Conservation (phyloP, 1,139 yeast genomes). For the Yarrowia galli region DNA sequence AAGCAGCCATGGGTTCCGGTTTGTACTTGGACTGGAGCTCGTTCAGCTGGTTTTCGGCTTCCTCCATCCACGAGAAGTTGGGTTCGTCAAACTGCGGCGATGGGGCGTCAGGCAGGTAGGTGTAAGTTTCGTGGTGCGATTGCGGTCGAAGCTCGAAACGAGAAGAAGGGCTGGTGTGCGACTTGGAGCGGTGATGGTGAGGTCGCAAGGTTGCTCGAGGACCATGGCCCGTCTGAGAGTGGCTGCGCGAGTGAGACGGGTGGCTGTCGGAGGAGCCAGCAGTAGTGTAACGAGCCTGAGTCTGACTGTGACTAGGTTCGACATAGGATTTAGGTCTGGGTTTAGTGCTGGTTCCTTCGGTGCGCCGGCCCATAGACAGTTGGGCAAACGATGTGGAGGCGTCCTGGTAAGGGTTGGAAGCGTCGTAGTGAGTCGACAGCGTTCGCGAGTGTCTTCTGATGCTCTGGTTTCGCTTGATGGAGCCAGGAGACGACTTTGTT, state of each 20-base stretch:
- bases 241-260: constrained; percentile 24
- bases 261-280: no score
- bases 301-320: not conserved
- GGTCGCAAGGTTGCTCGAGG: not conserved
- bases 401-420: constrained; percentile 23
- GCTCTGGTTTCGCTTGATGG: constrained; percentile 25
- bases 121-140: not conserved
- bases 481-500: constrained; percentile 16
- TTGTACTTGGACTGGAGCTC: constrained; percentile 8
- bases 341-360: not conserved
- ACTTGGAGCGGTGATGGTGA: constrained; percentile 25
- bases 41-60: constrained; percentile 17
- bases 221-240: not conserved
- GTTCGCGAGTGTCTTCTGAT: constrained; percentile 13
- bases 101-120: constrained; percentile 20
- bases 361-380: constrained; percentile 11
- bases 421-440: constrained; percentile 4
- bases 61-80: constrained; percentile 31
- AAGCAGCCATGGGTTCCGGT: constrained; percentile 29
- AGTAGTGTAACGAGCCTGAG: no score
- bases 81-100: constrained; percentile 25
- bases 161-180: not conserved
- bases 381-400: constrained; percentile 9
- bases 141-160: constrained; percentile 9
- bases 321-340: constrained; percentile 20